Conservation (phyloP, 352 stramenopile genomes). For the Globisporangium uncinulatum region DNA sequence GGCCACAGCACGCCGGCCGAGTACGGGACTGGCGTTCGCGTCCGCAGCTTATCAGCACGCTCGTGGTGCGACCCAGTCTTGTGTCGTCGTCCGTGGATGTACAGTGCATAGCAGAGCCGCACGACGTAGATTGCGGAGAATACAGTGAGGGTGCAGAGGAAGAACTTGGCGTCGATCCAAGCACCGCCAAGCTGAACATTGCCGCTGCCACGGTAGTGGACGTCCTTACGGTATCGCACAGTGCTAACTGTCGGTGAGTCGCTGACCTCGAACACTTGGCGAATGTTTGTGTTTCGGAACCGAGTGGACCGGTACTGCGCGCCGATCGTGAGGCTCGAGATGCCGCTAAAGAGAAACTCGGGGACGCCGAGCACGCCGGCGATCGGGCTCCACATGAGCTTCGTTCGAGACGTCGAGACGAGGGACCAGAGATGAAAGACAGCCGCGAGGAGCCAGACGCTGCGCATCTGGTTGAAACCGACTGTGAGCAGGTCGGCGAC, state of each 20-base stretch:
- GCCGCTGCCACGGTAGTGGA: constrained; percentile 1
- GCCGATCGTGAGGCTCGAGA: constrained; percentile 10
- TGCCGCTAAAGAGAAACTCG: constrained; percentile 5
- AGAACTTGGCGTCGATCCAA: constrained; percentile 9
- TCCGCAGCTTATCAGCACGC: not conserved
- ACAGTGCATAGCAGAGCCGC: not conserved
- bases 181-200: constrained; percentile 5
- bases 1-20: constrained; percentile 13
- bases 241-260: not conserved
- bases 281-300: constrained; percentile 5
- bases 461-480: constrained; percentile 15
- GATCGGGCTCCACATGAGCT: constrained; percentile 3
- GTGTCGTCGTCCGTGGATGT: no score
- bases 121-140: not conserved
- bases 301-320: constrained; percentile 1
- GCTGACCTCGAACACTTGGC: not conserved
- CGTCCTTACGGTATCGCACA: constrained; percentile 3
- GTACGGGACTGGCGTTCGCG: constrained; percentile 8
- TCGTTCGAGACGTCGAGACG: constrained; percentile 2
- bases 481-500: constrained; percentile 6
- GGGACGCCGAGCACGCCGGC: constrained; percentile 4
- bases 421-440: not conserved
- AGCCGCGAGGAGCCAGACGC: constrained; percentile 10
- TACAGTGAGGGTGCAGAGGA: constrained; percentile 1
- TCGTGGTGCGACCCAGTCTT: not conserved